A percentile compares a stretch with the other conserved stretches of the same genome.
phyloP scores from a whole-genome alignment of 2,329 filamentous ascomycete species.

The Hymenoscyphus infarciens region DNA sequence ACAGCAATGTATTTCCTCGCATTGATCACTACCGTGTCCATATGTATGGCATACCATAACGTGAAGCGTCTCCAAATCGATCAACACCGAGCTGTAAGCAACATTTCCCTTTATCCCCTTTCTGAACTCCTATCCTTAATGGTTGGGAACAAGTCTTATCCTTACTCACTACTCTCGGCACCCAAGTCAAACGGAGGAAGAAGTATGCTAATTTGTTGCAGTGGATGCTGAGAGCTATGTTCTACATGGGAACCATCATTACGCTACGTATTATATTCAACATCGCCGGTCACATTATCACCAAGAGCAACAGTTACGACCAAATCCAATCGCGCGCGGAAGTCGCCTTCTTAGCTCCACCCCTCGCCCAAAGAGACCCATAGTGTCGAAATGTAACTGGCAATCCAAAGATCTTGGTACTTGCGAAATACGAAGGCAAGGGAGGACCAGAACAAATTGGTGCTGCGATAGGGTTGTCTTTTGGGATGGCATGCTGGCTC shows the following conservation, averaged over 20 bases:
- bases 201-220: too few relatives aligned
- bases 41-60: constrained; percentile 50
- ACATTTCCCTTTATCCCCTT: too few relatives aligned
- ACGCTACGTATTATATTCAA: constrained; percentile 49
- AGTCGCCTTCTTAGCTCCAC: constrained; percentile 39
- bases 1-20: constrained; percentile 41
- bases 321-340: constrained; percentile 45
- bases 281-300: constrained; percentile 41
- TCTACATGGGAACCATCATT: constrained; percentile 50
- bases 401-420: neutral
- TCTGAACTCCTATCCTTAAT: too few relatives aligned
- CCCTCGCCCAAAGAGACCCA: constrained; percentile 3
- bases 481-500: constrained; percentile 52
- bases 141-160: too few relatives aligned
- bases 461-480: constrained; percentile 37
- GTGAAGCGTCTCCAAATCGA: constrained; percentile 60
- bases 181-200: too few relatives aligned
- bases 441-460: constrained; percentile 9
- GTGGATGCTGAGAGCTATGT: constrained; percentile 56
- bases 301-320: constrained; percentile 36
- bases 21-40: constrained; percentile 42
- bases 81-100: constrained; percentile 45
- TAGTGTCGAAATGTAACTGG: constrained; percentile 6
- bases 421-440: neutral
- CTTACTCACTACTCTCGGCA: too few relatives aligned